Conservation (phyloP, 164 flowering plant genomes). For the Nelumbo lutea region DNA sequence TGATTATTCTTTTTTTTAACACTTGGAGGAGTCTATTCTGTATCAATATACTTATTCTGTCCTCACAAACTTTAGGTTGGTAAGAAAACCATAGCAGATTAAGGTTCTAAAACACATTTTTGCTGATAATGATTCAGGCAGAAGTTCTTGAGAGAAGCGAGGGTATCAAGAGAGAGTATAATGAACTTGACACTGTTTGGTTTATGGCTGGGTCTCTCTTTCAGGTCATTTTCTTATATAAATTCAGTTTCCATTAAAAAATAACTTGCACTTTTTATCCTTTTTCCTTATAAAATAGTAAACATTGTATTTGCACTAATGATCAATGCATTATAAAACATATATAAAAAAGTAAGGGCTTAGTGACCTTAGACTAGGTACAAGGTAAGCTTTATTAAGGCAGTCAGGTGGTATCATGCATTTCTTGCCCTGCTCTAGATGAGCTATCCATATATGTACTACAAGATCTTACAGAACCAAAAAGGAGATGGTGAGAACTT, state of each 20-base stretch:
- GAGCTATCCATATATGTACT: too few species aligned
- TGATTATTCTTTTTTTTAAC: background rate
- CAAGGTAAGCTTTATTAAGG: too few species aligned
- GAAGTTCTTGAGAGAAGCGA: slow-evolving; percentile 83
- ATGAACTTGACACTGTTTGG: slow-evolving; percentile 99
- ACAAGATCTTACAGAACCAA: too few species aligned
- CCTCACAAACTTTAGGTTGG: slow-evolving; percentile 4
- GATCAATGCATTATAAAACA: too few species aligned
- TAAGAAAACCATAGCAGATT: slow-evolving; percentile 3
- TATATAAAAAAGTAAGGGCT: too few species aligned
- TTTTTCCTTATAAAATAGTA: background rate
- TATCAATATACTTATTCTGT: background rate
- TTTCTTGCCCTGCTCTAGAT: too few species aligned
- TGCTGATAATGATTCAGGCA: slow-evolving; percentile 37
- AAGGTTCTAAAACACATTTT: slow-evolving; percentile 11
- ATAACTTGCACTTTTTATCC: background rate
- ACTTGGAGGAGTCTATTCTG: background rate
- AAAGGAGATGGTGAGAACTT: too few species aligned
- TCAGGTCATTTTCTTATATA: slow-evolving; percentile 51
- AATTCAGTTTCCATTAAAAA: slow-evolving; percentile 7
- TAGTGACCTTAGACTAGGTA: too few species aligned
- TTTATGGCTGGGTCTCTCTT: slow-evolving; percentile 99
- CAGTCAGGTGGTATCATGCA: too few species aligned
- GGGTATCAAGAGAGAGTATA: slow-evolving; percentile 88
- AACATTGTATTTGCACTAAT: too few species aligned